Evolutionary conservation across 495 filamentous ascomycete species (phyloP).

Genomic region (Penicillium waksmanii): DNA sequence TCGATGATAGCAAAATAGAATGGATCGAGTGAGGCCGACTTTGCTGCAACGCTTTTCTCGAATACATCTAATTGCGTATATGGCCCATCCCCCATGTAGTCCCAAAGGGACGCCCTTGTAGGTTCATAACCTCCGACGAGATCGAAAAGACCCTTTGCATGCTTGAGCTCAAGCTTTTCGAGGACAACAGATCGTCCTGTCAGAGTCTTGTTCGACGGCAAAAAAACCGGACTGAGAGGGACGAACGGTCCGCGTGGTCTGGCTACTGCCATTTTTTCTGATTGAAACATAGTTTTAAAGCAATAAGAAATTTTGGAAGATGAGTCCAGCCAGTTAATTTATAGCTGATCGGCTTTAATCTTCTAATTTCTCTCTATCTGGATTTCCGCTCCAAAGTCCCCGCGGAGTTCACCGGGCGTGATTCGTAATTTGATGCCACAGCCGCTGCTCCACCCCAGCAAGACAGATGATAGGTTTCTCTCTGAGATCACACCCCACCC

Average conservation of each 20-base stretch:
- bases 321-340: no score
- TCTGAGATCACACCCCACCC: no score
- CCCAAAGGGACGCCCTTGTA: conserved; percentile 41
- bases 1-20: conserved; percentile 49
- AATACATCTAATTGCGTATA: conserved; percentile 38
- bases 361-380: no score
- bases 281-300: no score
- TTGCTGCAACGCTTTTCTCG: conserved; percentile 27
- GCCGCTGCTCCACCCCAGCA: no score
- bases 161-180: conserved; percentile 36
- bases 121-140: conserved; percentile 40
- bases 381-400: no score
- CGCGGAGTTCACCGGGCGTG: no score
- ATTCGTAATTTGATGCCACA: no score
- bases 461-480: no score
- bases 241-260: conserved; percentile 31
- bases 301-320: no score
- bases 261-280: conserved; percentile 6
- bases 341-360: no score
- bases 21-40: conserved; percentile 35
- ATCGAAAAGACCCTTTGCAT: conserved; percentile 46
- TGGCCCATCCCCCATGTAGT: conserved; percentile 50
- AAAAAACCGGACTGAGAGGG: conserved; percentile 20
- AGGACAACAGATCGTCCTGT: conserved; percentile 43
- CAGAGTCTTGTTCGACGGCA: conserved; percentile 19